Evolutionary conservation across 1,139 yeast species (phyloP).

Genomic region (Pichia sp.): DNA sequence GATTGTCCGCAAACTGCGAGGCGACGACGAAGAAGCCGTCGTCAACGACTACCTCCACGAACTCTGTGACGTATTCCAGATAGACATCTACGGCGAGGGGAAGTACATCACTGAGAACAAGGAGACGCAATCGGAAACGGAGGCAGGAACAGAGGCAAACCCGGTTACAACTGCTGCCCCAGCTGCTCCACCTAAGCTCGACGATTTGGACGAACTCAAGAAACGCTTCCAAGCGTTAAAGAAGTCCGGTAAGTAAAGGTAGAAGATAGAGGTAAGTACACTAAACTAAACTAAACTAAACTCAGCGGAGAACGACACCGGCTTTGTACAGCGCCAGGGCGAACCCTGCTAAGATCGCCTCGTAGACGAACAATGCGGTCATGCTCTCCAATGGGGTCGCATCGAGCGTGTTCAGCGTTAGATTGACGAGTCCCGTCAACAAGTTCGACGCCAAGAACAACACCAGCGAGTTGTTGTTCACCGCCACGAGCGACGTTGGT

Average conservation of each 20-base stretch:
- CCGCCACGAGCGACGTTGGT: constrained; percentile 54
- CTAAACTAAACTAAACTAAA: too few species aligned
- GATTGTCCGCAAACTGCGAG: constrained; percentile 15
- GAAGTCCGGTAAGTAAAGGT: too few species aligned
- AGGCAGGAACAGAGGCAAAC: too few species aligned
- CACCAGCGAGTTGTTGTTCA: constrained; percentile 71
- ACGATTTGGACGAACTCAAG: constrained; percentile 45
- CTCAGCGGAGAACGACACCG: constrained; percentile 30
- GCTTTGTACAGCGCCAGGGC: constrained; percentile 29
- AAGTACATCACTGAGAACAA: constrained; percentile 26
- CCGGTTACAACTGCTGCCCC: too few species aligned
- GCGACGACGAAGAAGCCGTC: constrained; percentile 36
- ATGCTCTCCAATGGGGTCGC: constrained; percentile 31
- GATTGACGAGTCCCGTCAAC: constrained; percentile 72
- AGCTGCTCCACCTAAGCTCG: constrained; percentile 17
- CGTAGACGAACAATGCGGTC: constrained; percentile 38
- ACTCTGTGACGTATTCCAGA: constrained; percentile 19
- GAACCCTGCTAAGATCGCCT: constrained; percentile 27
- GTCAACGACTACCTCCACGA: constrained; percentile 27
- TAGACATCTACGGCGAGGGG: constrained; percentile 54
- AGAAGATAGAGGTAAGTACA: too few species aligned
- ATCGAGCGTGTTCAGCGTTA: constrained; percentile 65
- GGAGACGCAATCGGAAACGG: constrained; percentile 24
- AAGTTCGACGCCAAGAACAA: constrained; percentile 74
- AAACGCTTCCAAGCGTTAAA: constrained; percentile 50